phyloP scores from a whole-genome alignment of 352 stramenopile genomes.

The Pythium brachiatum region DNA sequence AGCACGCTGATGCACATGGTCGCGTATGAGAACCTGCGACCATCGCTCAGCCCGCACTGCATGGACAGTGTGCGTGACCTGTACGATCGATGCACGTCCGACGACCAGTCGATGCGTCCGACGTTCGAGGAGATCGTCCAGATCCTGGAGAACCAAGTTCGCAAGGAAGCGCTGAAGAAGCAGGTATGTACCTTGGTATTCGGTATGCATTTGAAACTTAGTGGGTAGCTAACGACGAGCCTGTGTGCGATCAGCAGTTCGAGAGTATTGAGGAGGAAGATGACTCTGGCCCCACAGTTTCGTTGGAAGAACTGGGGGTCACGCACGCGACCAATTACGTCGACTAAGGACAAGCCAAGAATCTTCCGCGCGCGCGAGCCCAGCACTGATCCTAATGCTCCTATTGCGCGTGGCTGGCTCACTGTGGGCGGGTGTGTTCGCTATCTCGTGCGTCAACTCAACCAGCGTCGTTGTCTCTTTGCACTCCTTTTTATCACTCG shows the following conservation, averaged over 20 bases:
- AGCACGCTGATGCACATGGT: conserved; percentile 90
- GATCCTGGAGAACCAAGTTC: conserved; percentile 81
- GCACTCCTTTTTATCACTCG: conserved; percentile 15
- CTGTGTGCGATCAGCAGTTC: conserved; percentile 14
- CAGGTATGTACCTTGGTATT: conserved; percentile 52
- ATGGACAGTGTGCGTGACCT: conserved; percentile 80
- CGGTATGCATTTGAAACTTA: too few species aligned
- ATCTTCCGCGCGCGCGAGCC: neutral
- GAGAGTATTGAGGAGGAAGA: conserved; percentile 33
- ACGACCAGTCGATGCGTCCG: conserved; percentile 69
- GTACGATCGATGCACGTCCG: conserved; percentile 75
- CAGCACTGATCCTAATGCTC: neutral
- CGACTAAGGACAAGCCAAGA: conserved; percentile 41
- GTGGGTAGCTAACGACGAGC: neutral
- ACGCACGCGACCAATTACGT: conserved; percentile 82
- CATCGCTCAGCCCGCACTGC: conserved; percentile 79
- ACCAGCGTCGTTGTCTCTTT: conserved; percentile 2
- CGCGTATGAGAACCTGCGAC: conserved; percentile 84
- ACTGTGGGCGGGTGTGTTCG: neutral
- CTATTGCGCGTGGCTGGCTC: neutral
- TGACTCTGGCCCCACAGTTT: conserved; percentile 41
- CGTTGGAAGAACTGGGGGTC: conserved; percentile 80
- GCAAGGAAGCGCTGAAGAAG: conserved; percentile 81
- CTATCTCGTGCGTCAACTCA: neutral
- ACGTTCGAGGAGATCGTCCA: conserved; percentile 88